Evolutionary conservation across 2,329 filamentous ascomycete genomes (phyloP), one percentile per base, ranked within the genome.

Genomic region (Phialocephala sp.): DNA sequence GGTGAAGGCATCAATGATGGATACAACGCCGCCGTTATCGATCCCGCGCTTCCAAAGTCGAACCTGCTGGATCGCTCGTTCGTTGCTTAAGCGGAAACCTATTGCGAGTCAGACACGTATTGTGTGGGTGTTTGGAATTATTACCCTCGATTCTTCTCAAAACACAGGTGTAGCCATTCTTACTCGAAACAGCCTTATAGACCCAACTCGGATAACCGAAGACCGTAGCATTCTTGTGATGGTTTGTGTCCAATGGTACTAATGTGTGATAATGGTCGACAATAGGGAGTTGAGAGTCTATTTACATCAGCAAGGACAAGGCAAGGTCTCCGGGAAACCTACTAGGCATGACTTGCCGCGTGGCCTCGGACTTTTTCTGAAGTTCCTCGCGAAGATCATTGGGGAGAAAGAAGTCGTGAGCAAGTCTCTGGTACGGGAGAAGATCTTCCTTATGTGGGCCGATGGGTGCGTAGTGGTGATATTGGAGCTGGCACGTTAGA

Each of bases 121-220:
- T 45, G 27, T 0, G 50, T 32, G 5, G 22, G 27, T 24, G 15
- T 8, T 47, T 9, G 54, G 45, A 14, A 45, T 14, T 64, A 76
- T 61, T 77, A 87, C 88, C 91, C 83, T 97, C 93, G 24, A 99
- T 85, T 68, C 95, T 86, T 68, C 95, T 87, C 56, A 99, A 82
- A 64, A 90, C 93, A 78, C 97, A 98, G n/a, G 89, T 88, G 70
- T 91, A 89, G 12, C 94, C 95, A 72, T 94, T 94, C 76, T 95
- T 95, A 77, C 87, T 90, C 8, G 93, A 97, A 27, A 90, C 89
- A 9, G 94, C 94, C 80, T 98, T 98, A 81, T 97, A 99, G 0
- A 97, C 87, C 93, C 94, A 98, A 72, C 91, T 97, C 6, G 90
- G 88, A 74, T 93, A 97, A 35, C 93, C 93, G 78, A 97, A 97